phyloP scores from a whole-genome alignment of 2,329 filamentous ascomycete species.

The Diaporthe ilicicola region DNA sequence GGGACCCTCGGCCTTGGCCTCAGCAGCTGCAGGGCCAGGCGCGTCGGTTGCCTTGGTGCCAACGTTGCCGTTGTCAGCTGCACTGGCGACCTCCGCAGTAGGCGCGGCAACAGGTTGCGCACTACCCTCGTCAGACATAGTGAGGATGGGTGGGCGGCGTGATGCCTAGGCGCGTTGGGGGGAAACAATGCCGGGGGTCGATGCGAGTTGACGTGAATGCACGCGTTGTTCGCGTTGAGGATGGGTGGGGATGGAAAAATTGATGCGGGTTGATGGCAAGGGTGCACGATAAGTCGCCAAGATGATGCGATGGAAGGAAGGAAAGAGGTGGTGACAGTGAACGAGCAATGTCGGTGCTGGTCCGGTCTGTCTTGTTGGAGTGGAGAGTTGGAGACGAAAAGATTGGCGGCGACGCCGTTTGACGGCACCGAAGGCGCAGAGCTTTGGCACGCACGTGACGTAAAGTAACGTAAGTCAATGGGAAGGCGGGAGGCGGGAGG shows the following conservation, averaged over 20 bases:
- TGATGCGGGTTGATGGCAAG: constrained; percentile 26
- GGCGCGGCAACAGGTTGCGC: constrained; percentile 34
- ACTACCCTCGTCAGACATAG: constrained; percentile 40
- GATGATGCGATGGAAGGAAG: constrained; percentile 24
- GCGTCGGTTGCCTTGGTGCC: constrained; percentile 18
- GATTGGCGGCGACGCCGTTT: constrained; percentile 13
- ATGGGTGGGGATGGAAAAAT: constrained; percentile 30
- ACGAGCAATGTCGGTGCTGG: constrained; percentile 24
- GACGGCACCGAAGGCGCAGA: constrained; percentile 13
- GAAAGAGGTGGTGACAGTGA: constrained; percentile 19
- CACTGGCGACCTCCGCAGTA: constrained; percentile 19
- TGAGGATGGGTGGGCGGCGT: constrained; percentile 38
- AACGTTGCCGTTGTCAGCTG: constrained; percentile 23
- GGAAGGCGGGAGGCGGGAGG: constrained; percentile 14
- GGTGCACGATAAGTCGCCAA: constrained; percentile 10
- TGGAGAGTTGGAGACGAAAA: constrained; percentile 31
- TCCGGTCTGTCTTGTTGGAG: constrained; percentile 28
- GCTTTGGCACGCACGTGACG: constrained; percentile 20
- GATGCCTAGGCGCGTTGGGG: constrained; percentile 37
- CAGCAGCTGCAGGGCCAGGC: constrained; percentile 28
- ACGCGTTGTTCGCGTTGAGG: constrained; percentile 36
- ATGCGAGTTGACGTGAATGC: constrained; percentile 25
- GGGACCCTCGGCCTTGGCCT: constrained; percentile 31
- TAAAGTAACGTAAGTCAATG: constrained; percentile 13
- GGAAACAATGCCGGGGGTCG: constrained; percentile 28